phyloP scores from a whole-genome alignment of 495 filamentous ascomycete genomes.

The Neurospora sp. region DNA sequence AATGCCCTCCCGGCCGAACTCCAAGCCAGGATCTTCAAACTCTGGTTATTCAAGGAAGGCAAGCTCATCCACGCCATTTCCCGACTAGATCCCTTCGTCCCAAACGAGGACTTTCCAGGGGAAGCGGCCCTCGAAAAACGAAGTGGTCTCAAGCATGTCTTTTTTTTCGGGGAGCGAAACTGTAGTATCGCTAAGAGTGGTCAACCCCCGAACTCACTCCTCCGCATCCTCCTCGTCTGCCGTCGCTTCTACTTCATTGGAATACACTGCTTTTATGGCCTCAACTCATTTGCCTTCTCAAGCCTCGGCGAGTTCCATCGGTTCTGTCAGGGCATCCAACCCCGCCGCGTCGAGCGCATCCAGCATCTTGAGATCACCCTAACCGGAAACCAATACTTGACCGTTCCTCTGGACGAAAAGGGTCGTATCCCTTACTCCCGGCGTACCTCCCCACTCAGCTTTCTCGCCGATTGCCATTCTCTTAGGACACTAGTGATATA shows the following conservation, averaged over 20 bases:
- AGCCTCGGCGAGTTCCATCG: conserved; percentile 31
- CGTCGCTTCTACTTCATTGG: conserved; percentile 25
- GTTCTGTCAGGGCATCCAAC: conserved; percentile 13
- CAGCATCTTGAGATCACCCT: conserved; percentile 28
- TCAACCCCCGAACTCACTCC: conserved; percentile 13
- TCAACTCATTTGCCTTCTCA: conserved; percentile 36
- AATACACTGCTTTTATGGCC: conserved; percentile 30
- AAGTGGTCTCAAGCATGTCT: conserved; percentile 16
- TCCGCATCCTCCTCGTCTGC: conserved; percentile 19
- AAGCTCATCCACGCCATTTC: conserved; percentile 29
- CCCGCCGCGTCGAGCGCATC: conserved; percentile 14
- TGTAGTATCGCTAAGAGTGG: conserved; percentile 18
- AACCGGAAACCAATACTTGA: conserved; percentile 17
- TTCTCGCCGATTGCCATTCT: conserved; percentile 17
- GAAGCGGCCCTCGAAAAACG: conserved; percentile 2
- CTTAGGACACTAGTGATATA: conserved; percentile 26
- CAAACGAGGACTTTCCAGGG: conserved; percentile 11
- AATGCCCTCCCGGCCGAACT: conserved; percentile 18
- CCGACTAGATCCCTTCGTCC: conserved; percentile 21
- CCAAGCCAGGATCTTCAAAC: conserved; percentile 21
- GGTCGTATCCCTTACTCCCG: conserved; percentile 8
- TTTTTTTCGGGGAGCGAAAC: conserved; percentile 20
- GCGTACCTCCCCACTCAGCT: conserved; percentile 17
- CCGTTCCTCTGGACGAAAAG: background rate
- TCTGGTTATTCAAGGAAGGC: conserved; percentile 14